phyloP scores from a whole-genome alignment of 768 basidiomycete genomes.

The Cyclocybe aegerita region DNA sequence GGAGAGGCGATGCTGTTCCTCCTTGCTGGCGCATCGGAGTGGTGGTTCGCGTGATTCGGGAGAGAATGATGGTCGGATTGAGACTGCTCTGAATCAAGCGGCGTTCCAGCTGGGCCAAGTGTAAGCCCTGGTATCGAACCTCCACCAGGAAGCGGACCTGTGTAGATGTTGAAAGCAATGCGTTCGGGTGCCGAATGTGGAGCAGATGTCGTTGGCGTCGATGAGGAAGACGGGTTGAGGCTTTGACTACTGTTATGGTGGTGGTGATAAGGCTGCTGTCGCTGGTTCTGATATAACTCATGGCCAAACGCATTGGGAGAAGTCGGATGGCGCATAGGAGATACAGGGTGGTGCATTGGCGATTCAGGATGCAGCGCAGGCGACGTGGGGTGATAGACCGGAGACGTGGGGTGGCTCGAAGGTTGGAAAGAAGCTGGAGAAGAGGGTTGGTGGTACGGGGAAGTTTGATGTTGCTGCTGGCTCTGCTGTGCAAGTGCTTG shows the following conservation, averaged over 20 bases:
- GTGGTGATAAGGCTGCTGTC: conserved; percentile 4
- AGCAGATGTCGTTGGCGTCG: conserved; percentile 5
- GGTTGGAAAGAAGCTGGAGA: conserved; percentile 9
- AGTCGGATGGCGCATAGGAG: not conserved
- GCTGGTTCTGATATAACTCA: conserved; percentile 2
- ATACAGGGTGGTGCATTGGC: conserved; percentile 2
- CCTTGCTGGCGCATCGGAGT: too few species aligned
- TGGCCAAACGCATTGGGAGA: not conserved
- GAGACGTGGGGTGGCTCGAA: conserved; percentile 9
- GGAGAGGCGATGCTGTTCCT: too few species aligned
- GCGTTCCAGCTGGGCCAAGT: conserved; percentile 10
- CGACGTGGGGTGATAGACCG: conserved; percentile 14
- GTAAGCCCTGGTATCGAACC: conserved; percentile 15
- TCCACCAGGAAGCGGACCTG: conserved; percentile 8
- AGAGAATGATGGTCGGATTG: too few species aligned
- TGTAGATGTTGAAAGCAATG: conserved; percentile 53
- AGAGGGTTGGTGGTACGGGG: conserved; percentile 5
- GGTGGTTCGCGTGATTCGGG: too few species aligned
- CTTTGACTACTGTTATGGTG: conserved; percentile 2
- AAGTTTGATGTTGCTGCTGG: conserved; percentile 7
- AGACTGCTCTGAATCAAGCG: not conserved
- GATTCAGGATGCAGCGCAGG: conserved; percentile 14
- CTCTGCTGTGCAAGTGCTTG: conserved; percentile 14
- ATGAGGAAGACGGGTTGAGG: conserved; percentile 1
- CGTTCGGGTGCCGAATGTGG: conserved; percentile 70